Percentiles rank a stretch among this genome's conserved stretches.
Evolutionary conservation across 2,329 filamentous ascomycete species (phyloP).

Genomic region (Didymosphaeria variabile): DNA sequence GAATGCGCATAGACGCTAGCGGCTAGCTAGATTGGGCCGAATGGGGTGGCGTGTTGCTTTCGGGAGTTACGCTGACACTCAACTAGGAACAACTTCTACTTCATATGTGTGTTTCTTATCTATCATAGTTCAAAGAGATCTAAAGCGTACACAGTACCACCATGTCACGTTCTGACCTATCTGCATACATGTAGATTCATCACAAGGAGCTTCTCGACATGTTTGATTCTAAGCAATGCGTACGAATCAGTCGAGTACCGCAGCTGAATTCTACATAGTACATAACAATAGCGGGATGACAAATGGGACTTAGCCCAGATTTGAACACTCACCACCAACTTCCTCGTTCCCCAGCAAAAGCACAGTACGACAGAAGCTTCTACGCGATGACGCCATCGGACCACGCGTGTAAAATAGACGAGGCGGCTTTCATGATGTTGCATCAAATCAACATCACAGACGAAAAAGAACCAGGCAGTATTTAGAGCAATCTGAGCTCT

Average conservation of each 20-base stretch:
- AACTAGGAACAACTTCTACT: neutral
- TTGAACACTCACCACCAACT: conserved; percentile 10
- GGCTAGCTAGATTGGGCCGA: neutral
- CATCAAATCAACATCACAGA: conserved; percentile 4
- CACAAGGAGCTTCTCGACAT: neutral
- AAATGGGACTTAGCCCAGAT: conserved; percentile 1
- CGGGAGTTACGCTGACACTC: neutral
- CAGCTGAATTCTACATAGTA: neutral
- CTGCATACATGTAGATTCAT: too few species aligned
- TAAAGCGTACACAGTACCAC: too few species aligned
- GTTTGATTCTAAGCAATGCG: neutral
- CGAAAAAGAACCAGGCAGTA: neutral
- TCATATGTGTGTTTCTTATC: too few species aligned
- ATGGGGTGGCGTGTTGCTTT: neutral
- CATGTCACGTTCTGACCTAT: too few species aligned
- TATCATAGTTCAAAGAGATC: too few species aligned
- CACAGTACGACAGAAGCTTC: conserved; percentile 28
- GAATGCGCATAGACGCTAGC: too few species aligned
- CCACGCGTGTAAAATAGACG: conserved; percentile 2
- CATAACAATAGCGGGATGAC: neutral
- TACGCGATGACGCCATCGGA: conserved; percentile 25
- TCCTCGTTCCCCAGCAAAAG: neutral
- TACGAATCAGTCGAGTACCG: neutral
- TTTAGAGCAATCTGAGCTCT: neutral
- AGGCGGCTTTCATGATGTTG: neutral